phyloP scores from a whole-genome alignment of 2,329 filamentous ascomycete species.

The Exophiala spinifera region DNA sequence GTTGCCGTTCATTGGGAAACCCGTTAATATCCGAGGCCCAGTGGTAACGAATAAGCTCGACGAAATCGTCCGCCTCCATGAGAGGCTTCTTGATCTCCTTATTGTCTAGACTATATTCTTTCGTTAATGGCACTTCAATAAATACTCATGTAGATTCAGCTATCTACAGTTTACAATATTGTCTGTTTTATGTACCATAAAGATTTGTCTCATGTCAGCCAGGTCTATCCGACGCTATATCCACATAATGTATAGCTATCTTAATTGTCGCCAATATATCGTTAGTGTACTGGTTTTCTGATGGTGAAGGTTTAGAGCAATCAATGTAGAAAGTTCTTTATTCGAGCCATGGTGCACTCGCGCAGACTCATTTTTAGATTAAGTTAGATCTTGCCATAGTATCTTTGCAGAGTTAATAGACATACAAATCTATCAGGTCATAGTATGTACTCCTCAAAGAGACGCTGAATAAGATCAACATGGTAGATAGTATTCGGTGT shows the following conservation, averaged over 20 bases:
- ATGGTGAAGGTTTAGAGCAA: conserved; percentile 10
- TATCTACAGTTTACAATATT: not conserved
- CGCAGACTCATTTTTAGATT: conserved; percentile 6
- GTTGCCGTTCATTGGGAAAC: conserved; percentile 13
- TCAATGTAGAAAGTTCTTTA: conserved; percentile 19
- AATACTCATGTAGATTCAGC: conserved; percentile 7
- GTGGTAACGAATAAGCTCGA: conserved; percentile 14
- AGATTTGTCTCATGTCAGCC: conserved; percentile 12
- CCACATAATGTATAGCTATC: conserved; percentile 12
- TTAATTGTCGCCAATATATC: conserved; percentile 14
- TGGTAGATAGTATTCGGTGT: conserved; percentile 12
- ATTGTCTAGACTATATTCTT: conserved; percentile 16
- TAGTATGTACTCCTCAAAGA: conserved; percentile 16
- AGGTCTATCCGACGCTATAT: conserved; percentile 1
- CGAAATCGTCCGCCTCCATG: conserved; percentile 14
- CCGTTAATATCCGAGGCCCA: conserved; percentile 15
- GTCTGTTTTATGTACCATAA: conserved; percentile 4
- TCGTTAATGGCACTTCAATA: conserved; percentile 15
- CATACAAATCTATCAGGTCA: not conserved
- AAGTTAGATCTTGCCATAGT: conserved; percentile 9
- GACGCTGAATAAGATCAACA: conserved; percentile 12
- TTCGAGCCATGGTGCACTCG: conserved; percentile 11
- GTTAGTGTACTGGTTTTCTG: conserved; percentile 15
- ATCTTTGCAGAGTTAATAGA: conserved; percentile 3
- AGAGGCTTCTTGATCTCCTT: conserved; percentile 15